Base-by-base conservation (phyloP, 805 yeast genomes). In the Schizosaccharomyces osmophilus region DNA sequence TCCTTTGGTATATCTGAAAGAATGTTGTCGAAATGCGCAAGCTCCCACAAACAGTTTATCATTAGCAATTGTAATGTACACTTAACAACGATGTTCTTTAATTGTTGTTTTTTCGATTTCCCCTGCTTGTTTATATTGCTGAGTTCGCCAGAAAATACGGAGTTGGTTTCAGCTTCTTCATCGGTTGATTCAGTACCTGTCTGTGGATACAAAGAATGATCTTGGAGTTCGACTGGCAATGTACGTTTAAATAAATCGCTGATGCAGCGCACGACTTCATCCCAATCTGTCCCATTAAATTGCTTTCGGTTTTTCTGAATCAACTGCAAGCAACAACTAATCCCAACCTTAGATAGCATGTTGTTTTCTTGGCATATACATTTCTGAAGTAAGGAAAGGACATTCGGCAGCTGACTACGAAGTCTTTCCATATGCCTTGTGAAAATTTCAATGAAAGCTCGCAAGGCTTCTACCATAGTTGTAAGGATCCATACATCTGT, bases 301-400 rank as follows among this genome's bases (percentile, higher is more conserved):
- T 80, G 81, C 8, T 72, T 66, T 65, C 82, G 79, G 69, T 93
- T 94, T 65, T 84, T 84, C 19, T 82, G 73, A 62, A 93, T 78
- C 64, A 93, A 75, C 65, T 83, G 84, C 65, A 84, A 84, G 63
- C 90, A 76, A 70, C 98, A 89, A 8, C 90, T 81, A 68, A 94
- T 79, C 41, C 99, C 99, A 65, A 90, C 90, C 67, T 95, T 78
- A 0, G 97, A 94, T 67, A 94, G 89, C 0, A 97, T 89, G 68
- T 93, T 97, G 70, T 93, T 90, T 67, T 89, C 96, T 71, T 93
- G 98, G 67, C 95, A 87, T 60, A 93, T 87, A 72, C 98, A 93
- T 5, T 90, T 83, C 1, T 82, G 82, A 62, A 93, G 73, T 60
- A 93, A 75, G 22, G 81, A 81, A 71, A 94, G 75, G 69, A 85